phyloP scores from a whole-genome alignment of 176 grass and related monocot genomes.

The Carex kokanica region DNA sequence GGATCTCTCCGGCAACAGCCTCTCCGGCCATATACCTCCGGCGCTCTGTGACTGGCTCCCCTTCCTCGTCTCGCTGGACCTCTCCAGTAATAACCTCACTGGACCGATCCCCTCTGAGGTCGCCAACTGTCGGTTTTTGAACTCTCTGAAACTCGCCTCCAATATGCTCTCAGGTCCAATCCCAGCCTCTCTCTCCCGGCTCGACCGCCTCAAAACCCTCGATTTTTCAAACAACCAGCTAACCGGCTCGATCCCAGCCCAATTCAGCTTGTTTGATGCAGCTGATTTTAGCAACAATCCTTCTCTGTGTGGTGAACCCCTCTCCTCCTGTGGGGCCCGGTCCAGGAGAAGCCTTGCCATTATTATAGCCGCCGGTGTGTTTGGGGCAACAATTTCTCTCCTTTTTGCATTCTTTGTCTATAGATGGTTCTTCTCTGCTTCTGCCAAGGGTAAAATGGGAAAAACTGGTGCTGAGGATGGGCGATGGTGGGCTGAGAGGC shows the following conservation, averaged over 20 bases:
- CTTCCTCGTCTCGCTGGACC: constrained; percentile 58
- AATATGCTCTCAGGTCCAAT: constrained; percentile 63
- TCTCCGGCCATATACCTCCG: constrained; percentile 38
- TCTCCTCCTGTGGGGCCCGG: constrained; percentile 35
- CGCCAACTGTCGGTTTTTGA: constrained; percentile 69
- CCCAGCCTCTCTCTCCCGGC: constrained; percentile 52
- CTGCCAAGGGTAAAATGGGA: constrained; percentile 37
- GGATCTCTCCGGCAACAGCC: constrained; percentile 62
- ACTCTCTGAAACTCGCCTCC: constrained; percentile 49
- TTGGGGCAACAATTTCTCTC: constrained; percentile 66
- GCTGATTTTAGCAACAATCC: constrained; percentile 47
- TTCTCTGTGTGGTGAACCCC: constrained; percentile 60
- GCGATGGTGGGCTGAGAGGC: constrained; percentile 80
- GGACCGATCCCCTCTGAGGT: constrained; percentile 67
- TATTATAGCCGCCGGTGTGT: constrained; percentile 76
- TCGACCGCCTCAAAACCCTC: constrained; percentile 64
- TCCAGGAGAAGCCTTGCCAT: constrained; percentile 42
- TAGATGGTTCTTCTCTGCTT: constrained; percentile 44
- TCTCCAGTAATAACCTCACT: constrained; percentile 53
- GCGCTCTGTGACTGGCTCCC: constrained; percentile 81
- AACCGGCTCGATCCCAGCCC: constrained; percentile 51
- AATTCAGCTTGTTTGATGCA: constrained; percentile 40
- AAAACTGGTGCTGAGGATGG: constrained; percentile 45
- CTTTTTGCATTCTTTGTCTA: constrained; percentile 75
- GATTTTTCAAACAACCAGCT: constrained; percentile 69